A percentile compares a stretch with the other conserved stretches of the same genome.
phyloP scores from a whole-genome alignment of 306 rosid species.

The Lathyrus oleraceus region DNA sequence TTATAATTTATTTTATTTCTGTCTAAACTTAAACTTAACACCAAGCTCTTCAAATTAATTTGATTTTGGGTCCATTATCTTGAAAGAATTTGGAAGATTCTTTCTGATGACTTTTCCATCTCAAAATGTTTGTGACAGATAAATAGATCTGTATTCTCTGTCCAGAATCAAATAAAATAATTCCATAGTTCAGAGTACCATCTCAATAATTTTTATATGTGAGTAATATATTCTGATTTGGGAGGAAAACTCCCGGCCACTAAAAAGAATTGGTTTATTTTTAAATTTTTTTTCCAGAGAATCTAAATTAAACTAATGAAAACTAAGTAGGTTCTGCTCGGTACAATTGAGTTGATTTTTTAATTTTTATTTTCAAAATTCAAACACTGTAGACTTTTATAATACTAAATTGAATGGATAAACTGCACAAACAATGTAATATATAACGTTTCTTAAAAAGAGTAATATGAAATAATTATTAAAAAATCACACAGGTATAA shows the following conservation, averaged over 20 bases:
- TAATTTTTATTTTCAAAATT: no score
- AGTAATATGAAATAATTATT: no score
- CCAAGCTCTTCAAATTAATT: neutral
- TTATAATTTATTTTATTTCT: neutral
- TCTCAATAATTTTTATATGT: neutral
- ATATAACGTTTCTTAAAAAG: no score
- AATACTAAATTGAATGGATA: no score
- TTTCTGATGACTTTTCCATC: conserved; percentile 20
- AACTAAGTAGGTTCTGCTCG: no score
- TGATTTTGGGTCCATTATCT: conserved; percentile 17
- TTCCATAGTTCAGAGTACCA: neutral
- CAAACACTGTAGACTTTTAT: no score
- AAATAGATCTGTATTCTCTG: conserved; percentile 9
- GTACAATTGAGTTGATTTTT: no score
- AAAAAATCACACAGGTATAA: no score
- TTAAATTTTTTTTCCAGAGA: no score
- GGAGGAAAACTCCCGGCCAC: neutral
- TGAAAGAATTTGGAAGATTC: conserved; percentile 50
- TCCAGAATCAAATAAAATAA: conserved; percentile 4
- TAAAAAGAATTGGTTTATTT: neutral
- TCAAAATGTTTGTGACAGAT: conserved; percentile 33
- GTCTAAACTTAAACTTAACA: neutral
- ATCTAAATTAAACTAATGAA: no score
- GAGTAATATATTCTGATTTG: neutral
- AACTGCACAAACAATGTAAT: no score